Conservation (phyloP, 345 rosid species). For the Ceriops decandra region DNA sequence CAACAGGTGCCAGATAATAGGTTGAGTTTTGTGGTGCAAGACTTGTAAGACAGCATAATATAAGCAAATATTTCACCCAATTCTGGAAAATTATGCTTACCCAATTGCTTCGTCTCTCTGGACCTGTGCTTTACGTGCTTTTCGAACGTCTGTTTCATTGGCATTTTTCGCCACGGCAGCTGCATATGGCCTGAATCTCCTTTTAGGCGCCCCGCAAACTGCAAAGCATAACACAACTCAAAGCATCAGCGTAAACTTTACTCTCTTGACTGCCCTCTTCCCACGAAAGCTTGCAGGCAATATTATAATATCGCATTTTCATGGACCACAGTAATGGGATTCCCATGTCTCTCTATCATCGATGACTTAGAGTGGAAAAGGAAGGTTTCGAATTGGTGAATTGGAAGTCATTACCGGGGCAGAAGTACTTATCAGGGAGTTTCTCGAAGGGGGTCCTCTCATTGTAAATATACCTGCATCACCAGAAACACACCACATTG, state of each 20-base stretch:
- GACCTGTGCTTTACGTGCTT: constrained; percentile 67
- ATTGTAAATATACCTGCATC: constrained; percentile 74
- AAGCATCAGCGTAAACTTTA: background rate
- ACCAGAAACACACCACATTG: background rate
- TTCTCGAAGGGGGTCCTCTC: constrained; percentile 90
- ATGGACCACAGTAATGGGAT: too few species aligned
- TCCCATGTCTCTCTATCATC: too few species aligned
- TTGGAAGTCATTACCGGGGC: constrained; percentile 52
- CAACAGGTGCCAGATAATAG: background rate
- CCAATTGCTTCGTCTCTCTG: constrained; percentile 75
- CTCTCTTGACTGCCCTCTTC: background rate
- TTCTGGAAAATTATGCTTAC: constrained; percentile 23
- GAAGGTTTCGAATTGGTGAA: background rate
- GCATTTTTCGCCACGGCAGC: constrained; percentile 63
- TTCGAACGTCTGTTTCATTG: constrained; percentile 55
- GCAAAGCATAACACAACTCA: constrained; percentile 18
- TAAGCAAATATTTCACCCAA: background rate
- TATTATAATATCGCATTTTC: too few species aligned
- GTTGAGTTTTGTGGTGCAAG: background rate
- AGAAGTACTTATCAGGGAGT: constrained; percentile 65
- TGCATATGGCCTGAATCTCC: constrained; percentile 67
- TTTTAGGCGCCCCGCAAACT: constrained; percentile 96
- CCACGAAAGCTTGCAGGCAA: too few species aligned
- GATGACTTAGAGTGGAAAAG: background rate
- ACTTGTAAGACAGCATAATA: background rate